Base-by-base conservation (phyloP, 345 rosid genomes). In the Camelina neglecta region DNA sequence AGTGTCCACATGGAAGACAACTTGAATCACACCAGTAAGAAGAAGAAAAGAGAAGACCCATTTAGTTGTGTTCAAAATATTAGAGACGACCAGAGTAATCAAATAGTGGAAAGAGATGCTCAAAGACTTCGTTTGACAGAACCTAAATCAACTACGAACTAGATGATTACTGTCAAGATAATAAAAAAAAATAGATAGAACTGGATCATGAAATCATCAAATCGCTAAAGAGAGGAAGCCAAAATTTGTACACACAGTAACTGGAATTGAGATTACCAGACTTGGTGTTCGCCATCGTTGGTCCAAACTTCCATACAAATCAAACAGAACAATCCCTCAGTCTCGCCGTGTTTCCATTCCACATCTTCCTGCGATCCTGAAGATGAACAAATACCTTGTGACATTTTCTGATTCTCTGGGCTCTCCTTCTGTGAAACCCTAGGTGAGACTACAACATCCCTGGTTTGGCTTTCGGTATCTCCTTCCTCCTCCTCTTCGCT, bases 271-370 rank as follows among this genome's bases (percentile, higher is more conserved):
- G 51, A 36, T 31, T 23, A 93, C 98, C 97, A 86, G 80, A 93
- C 73, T 59, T 85, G 90, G 72, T 93, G 97, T 26, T 83, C 86
- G 38, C 96, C 96, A 26, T 61, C 74, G 31, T 74, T 80, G 11
- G 94, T 84, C 94, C 97, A 91, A 56, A 85, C 77, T 53, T 93
- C 94, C 92, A 91, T 83, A 39, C 98, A 93, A 42, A 93, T 91
- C 8, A 93, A 81, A 77, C 97, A 93, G 36, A 82, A 85, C 45
- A 84, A 77, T 31, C 91, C 96, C 11, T 93, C 98, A 31, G 82
- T 70, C 5, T 91, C 93, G 15, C 65, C 62, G 6, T 72, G 81
- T 55, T 78, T 83, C 85, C 84, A 83, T 66, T 78, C 86, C 24
- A 11, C 58, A 62, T 73, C 83, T 6, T 75, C 87, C 54, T 84